Evolutionary conservation across 2,329 filamentous ascomycete genomes (phyloP).

Genomic region (Esteya vermicola): DNA sequence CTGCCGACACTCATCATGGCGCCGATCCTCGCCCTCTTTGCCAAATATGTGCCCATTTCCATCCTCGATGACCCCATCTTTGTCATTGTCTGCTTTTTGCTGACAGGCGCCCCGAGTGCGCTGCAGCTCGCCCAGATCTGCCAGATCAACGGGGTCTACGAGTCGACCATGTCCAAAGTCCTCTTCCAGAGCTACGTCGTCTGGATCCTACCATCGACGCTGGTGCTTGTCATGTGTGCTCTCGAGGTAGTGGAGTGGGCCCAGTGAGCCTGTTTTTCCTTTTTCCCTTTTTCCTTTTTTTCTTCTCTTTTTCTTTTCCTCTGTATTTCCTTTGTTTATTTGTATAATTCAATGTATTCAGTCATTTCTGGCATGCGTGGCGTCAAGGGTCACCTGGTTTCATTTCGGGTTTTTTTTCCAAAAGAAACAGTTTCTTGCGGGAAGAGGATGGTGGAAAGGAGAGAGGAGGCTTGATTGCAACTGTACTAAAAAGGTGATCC

Average conservation of each 20-base stretch:
- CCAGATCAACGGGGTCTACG: slow-evolving; percentile 93
- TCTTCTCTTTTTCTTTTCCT: neutral
- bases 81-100: slow-evolving; percentile 91
- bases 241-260: slow-evolving; percentile 92
- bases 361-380: too few relatives aligned
- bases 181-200: slow-evolving; percentile 95
- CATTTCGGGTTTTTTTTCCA: too few relatives aligned
- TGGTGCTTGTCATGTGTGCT: slow-evolving; percentile 79
- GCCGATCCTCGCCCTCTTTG: slow-evolving; percentile 69
- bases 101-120: slow-evolving; percentile 85
- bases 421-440: too few relatives aligned
- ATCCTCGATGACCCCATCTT: slow-evolving; percentile 98
- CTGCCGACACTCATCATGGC: slow-evolving; percentile 87
- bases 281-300: slow-evolving; percentile 4
- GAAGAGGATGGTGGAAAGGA: too few relatives aligned
- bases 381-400: too few relatives aligned
- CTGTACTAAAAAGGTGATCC: too few relatives aligned
- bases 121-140: slow-evolving; percentile 95
- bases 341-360: neutral
- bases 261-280: slow-evolving; percentile 5
- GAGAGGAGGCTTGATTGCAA: too few relatives aligned
- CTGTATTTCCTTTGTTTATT: neutral
- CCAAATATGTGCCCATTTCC: slow-evolving; percentile 83
- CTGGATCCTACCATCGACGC: slow-evolving; percentile 88
- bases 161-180: slow-evolving; percentile 83